Conservation (phyloP, 2,329 filamentous ascomycete species). For the Elsinoe ampelina region DNA sequence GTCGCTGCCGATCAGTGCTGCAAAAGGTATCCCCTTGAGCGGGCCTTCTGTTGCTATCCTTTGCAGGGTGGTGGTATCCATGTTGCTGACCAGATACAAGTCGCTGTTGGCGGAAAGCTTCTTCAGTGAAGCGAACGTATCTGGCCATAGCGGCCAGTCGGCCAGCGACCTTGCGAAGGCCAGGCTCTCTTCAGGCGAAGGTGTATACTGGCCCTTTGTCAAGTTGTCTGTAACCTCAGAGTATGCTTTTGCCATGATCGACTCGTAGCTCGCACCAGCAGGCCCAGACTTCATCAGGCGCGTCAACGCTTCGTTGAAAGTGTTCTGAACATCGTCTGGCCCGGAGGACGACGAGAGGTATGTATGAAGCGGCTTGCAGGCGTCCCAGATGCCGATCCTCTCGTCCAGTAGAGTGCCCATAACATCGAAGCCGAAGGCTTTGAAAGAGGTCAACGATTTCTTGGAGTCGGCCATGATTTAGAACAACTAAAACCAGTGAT, state of each 20-base stretch:
- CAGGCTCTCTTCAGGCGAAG: neutral
- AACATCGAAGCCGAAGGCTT: slow-evolving; percentile 3
- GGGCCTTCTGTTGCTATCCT: neutral
- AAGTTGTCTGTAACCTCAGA: neutral
- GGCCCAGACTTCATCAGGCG: neutral
- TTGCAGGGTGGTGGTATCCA: neutral
- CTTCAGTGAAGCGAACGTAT: neutral
- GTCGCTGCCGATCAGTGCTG: slow-evolving; percentile 9
- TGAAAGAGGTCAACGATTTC: neutral
- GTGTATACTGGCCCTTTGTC: neutral
- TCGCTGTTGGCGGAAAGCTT: neutral
- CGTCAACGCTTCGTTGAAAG: neutral
- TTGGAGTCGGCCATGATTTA: neutral
- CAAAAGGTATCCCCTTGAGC: neutral
- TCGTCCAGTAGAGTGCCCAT: slow-evolving; percentile 11
- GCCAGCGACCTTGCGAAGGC: neutral
- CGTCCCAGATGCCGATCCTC: neutral
- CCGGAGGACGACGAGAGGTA: neutral
- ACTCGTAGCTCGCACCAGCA: neutral
- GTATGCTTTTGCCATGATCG: slow-evolving; percentile 1
- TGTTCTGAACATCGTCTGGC: neutral
- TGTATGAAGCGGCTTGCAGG: neutral
- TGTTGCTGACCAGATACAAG: slow-evolving; percentile 9
- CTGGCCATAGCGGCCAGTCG: neutral
- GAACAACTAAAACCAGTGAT: too few species aligned